Base-by-base conservation (phyloP, 2,329 filamentous ascomycete species). In the Arthrobotrys pseudoclavata region DNA sequence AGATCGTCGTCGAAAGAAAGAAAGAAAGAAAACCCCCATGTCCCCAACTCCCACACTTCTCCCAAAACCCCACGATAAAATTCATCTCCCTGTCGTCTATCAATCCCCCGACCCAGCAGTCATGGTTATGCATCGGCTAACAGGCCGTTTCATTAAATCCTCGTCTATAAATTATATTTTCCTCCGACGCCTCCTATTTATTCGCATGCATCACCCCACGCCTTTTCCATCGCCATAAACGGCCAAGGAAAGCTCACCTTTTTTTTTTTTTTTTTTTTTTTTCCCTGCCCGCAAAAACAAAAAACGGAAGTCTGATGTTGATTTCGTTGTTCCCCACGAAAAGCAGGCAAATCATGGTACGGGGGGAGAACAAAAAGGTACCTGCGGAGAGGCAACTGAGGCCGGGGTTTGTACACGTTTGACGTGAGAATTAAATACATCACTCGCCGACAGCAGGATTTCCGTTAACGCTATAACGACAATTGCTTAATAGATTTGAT, bases 391-490 rank as follows among this genome's bases (percentile, higher is more conserved):
- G 26, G 6, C 31, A 22, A 57, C 52, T 57, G 31, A 57, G 15
- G n/a, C 52, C 52, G 52, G 52, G 52, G 52, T 57, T 37, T 57
- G 52, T 53, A 52, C 47, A 52, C 47, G 47, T 52, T 24, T 52
- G 26, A 18, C 13, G 4, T 22, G 13, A 5, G 15, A 15, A 24
- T 24, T 31, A 18, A 18, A 37, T 57, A 57, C 52, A 57, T 57
- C 52, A 57, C 52, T 18, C 29, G 52, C 52, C 31, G n/a, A 40
- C 18, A 57, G 29, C 29, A 57, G 52, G 29, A 37, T 57, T 57
- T 57, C 29, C 10, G 29, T 18, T 57, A 34, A 18, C n/a, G n/a
- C n/a, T n/a, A n/a, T n/a, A n/a, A n/a, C n/a, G n/a, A n/a, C n/a
- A n/a, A n/a, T n/a, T n/a, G n/a, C n/a, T n/a, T n/a, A n/a, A 24